A percentile compares a stretch with the other conserved stretches of the same genome.
phyloP scores from a whole-genome alignment of 2,329 filamentous ascomycete genomes.

The Xylaria sp. region DNA sequence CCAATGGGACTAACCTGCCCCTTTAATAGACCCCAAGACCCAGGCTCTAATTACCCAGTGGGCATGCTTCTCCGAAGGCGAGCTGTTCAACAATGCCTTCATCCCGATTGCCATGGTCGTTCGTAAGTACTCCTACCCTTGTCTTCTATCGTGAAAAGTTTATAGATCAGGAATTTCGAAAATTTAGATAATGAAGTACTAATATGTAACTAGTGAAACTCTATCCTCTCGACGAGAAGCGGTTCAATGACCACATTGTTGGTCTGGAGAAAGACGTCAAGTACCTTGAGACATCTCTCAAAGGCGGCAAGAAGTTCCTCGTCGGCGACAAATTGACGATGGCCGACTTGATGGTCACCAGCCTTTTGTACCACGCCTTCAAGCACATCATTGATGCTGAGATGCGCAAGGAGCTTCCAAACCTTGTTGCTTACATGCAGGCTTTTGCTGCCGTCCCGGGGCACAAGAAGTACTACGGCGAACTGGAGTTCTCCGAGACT shows the following conservation, averaged over 20 bases:
- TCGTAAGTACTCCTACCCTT: conserved; percentile 20
- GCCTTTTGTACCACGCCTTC: conserved; percentile 42
- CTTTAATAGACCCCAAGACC: conserved; percentile 51
- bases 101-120: conserved; percentile 25
- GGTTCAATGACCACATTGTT: conserved; percentile 38
- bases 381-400: conserved; percentile 51
- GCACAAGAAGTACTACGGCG: conserved; percentile 51
- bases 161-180: background rate
- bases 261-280: conserved; percentile 48
- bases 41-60: conserved; percentile 59
- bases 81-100: conserved; percentile 39
- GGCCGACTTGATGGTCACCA: conserved; percentile 53
- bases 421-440: conserved; percentile 49
- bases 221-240: conserved; percentile 42
- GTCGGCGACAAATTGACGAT: conserved; percentile 54
- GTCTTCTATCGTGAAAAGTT: too few species aligned
- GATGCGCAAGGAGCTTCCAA: conserved; percentile 51
- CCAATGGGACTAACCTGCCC: conserved; percentile 3
- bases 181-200: background rate
- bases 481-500: conserved; percentile 49
- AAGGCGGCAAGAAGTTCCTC: conserved; percentile 52
- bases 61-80: conserved; percentile 56
- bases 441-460: conserved; percentile 48
- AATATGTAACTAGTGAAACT: conserved; percentile 43
- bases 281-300: conserved; percentile 48